Evolutionary conservation across 805 yeast genomes (phyloP).

Genomic region (Metschnikowia hibisci): DNA sequence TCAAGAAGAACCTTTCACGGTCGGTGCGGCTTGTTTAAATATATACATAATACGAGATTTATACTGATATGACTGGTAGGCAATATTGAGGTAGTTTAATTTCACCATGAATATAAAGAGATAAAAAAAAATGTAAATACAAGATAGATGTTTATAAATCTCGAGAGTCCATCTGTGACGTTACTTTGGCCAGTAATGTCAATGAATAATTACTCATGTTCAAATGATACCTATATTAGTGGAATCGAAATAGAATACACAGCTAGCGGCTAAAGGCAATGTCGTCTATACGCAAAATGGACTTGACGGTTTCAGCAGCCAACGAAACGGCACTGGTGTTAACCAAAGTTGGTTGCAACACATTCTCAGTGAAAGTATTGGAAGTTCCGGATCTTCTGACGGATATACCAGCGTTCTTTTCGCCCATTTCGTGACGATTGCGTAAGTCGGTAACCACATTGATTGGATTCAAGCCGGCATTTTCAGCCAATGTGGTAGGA

Average conservation of each 20-base stretch:
- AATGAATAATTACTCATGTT: no score
- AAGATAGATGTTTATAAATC: no score
- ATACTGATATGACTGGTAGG: not conserved
- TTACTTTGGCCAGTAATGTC: no score
- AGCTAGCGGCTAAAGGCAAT: slow-evolving; percentile 58
- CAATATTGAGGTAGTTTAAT: no score
- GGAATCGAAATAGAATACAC: not conserved
- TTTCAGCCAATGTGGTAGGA: slow-evolving; percentile 92
- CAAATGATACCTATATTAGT: not conserved
- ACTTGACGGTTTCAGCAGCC: slow-evolving; percentile 95
- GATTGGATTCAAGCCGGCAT: slow-evolving; percentile 89
- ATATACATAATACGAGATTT: not conserved
- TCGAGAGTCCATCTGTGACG: no score
- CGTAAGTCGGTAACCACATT: slow-evolving; percentile 90
- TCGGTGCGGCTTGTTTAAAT: slow-evolving; percentile 60
- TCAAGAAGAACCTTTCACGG: slow-evolving; percentile 87
- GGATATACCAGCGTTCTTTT: slow-evolving; percentile 89
- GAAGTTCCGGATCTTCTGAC: slow-evolving; percentile 92
- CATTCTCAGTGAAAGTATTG: slow-evolving; percentile 89
- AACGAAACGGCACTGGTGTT: slow-evolving; percentile 90
- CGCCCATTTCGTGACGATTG: slow-evolving; percentile 87
- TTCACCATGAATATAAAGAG: no score
- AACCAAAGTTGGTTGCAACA: slow-evolving; percentile 93
- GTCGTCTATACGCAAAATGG: slow-evolving; percentile 94
- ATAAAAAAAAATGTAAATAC: no score